Conservation (phyloP, 2,329 filamentous ascomycete species). For the Aspergillus tanneri region DNA sequence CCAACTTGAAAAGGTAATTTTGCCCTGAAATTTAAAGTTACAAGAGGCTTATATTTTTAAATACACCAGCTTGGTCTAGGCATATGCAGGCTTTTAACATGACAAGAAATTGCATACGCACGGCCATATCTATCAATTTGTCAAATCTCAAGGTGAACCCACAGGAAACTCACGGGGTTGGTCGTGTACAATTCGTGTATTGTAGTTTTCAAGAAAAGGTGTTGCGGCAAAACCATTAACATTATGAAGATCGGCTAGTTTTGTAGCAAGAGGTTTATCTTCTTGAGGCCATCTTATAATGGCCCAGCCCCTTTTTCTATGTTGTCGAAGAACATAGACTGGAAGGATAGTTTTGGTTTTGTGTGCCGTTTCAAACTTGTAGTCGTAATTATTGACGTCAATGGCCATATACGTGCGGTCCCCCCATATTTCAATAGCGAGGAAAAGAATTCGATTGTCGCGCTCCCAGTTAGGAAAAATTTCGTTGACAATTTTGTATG, state of each 20-base stretch:
- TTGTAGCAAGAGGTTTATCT: conserved; percentile 1
- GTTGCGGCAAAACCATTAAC: not conserved
- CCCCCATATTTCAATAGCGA: conserved; percentile 2
- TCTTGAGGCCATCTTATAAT: not conserved
- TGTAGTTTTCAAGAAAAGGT: too few species aligned
- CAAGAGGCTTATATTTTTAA: too few species aligned
- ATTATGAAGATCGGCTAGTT: not conserved
- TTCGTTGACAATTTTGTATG: conserved; percentile 3
- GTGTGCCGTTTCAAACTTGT: not conserved
- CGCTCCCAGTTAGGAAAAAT: conserved; percentile 2
- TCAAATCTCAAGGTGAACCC: not conserved
- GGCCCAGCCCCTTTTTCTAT: not conserved
- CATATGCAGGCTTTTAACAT: too few species aligned
- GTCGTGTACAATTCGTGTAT: too few species aligned
- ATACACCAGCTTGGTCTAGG: too few species aligned
- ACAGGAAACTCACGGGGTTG: not conserved
- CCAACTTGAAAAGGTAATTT: too few species aligned
- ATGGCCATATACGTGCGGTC: conserved; percentile 1
- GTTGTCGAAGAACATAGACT: conserved; percentile 1
- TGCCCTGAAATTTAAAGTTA: too few species aligned
- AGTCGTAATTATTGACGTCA: not conserved
- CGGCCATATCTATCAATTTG: too few species aligned
- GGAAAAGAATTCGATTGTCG: conserved; percentile 2
- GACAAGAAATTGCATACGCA: too few species aligned
- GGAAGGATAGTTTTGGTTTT: not conserved